Evolutionary conservation across 139 green algal genomes (phyloP), one percentile per base, ranked within the genome.

Genomic region (Trebouxia sp.): DNA sequence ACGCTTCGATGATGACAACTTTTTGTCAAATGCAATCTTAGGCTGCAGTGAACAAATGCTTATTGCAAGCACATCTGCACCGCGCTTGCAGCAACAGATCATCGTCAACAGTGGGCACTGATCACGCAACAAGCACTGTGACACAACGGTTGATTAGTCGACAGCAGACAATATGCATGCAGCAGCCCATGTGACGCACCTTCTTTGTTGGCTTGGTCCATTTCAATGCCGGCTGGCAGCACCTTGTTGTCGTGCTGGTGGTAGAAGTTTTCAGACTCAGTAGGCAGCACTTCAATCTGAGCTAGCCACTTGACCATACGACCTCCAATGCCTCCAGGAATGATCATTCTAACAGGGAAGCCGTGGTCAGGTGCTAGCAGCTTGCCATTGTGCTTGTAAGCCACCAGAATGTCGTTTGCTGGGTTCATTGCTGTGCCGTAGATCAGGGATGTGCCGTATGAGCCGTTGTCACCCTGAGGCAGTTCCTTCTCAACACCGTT

Each of bases 211-310:
- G 96, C 96, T 51, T 88, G 83, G 78, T 92, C 90, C 76, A 95
- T 93, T 76, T 98, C 95, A 43, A 99, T 94, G 78, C 97, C 91
- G 0, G 88, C 84, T 11, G 97, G 97, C 83, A 99, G 88, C 82
- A 99, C 94, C 6, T 95, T 90, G 92, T 99, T 99, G 91, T 99
- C 97, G 56, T 94, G 86, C 85, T 92, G 98, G 87, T 99, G 97
- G 88, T 99, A 99, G 87, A 95, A 95, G 90, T 98, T 99, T 81
- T 95, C 67, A 28, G 62, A 90, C 85, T 97, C 90, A 17, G 84
- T 15, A n/a, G 91, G 83, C 6, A 85, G 91, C 42, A 98, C 92
- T 3, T 83, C 92, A 77, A 99, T 97, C 80, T 95, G 85, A 8
- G 80, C 81, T 65, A 99, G 87, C 86, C 89, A 98, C 86, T 98